phyloP scores from a whole-genome alignment of 2,329 filamentous ascomycete genomes.

The Xylariaceae sp. region DNA sequence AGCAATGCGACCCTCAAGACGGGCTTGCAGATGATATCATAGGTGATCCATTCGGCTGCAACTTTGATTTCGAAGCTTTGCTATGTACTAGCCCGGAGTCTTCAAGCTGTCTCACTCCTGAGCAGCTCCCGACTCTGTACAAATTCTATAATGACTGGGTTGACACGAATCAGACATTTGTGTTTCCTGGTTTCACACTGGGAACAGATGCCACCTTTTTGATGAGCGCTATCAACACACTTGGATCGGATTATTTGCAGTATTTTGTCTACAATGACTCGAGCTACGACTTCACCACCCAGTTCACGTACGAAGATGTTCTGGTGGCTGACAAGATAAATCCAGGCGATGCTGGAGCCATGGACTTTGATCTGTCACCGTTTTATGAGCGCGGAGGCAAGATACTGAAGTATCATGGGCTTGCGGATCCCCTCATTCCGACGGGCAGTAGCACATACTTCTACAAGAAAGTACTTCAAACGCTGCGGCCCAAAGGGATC shows the following conservation, averaged over 20 bases:
- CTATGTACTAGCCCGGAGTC: slow-evolving; percentile 31
- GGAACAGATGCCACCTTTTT: slow-evolving; percentile 23
- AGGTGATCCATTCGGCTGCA: slow-evolving; percentile 40
- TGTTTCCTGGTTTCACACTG: slow-evolving; percentile 27
- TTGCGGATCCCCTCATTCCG: slow-evolving; percentile 33
- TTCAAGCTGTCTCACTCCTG: slow-evolving; percentile 36
- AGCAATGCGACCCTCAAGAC: slow-evolving; percentile 44
- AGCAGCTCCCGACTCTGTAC: slow-evolving; percentile 37
- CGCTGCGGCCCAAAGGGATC: slow-evolving; percentile 25
- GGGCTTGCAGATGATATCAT: slow-evolving; percentile 43
- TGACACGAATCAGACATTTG: slow-evolving; percentile 25
- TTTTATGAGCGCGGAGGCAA: slow-evolving; percentile 34
- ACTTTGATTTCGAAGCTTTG: slow-evolving; percentile 36
- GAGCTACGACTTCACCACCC: slow-evolving; percentile 28
- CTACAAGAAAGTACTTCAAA: slow-evolving; percentile 28
- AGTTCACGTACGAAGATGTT: slow-evolving; percentile 28
- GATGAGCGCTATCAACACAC: slow-evolving; percentile 11
- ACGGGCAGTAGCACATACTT: slow-evolving; percentile 32
- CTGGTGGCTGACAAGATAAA: slow-evolving; percentile 26
- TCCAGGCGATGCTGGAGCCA: slow-evolving; percentile 22
- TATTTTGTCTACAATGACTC: slow-evolving; percentile 29
- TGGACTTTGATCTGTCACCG: slow-evolving; percentile 32
- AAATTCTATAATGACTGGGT: slow-evolving; percentile 31
- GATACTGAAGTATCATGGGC: slow-evolving; percentile 38
- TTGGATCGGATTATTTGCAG: slow-evolving; percentile 23